Base-by-base conservation (phyloP, 2,329 filamentous ascomycete species). In the Alternaria dauci region DNA sequence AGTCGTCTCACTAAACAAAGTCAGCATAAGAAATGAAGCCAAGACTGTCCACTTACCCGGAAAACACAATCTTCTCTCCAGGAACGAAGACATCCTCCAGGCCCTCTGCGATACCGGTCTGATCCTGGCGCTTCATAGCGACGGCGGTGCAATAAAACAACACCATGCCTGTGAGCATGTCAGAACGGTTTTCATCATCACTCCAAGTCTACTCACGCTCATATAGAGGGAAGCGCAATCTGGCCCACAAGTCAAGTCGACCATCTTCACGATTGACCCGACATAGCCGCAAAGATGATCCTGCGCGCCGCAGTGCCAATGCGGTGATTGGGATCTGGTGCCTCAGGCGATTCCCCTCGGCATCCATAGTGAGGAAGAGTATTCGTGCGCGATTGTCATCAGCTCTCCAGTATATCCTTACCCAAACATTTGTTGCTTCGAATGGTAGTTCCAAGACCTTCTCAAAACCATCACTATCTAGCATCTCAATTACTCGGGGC, bases 61-160 rank as follows among this genome's bases (percentile, higher is more conserved):
- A 81, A 68, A 83, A 88, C 16, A 84, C 67, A 47, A 82, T 76
- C 46, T 79, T 76, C 54, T 78, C 77, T 25, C 75, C 74, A 11
- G 70, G 76, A n/a, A 87, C 76, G 63, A 85, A 83, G 56, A 81
- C 80, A 57, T 86, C 83, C 46, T 83, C 79, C 14, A 84, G 78
- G 3, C 73, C 71, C 20, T 72, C 73, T 30, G 79, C 76, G 5
- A 76, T 80, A 30, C 70, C 74, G 23, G 74, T 76, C 18, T 76
- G 72, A 68, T 88, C 86, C 67, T 88, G 86, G 8, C 82, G 81
- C 62, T 87, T 87, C 75, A 88, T 82, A 0, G 86, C 85, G 9
- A 87, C 72, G 56, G 87, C 83, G 0, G 83, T 84, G 62, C 81
- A 84, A 70, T 85, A 86, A 73, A 88, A 87, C 1, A 86, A 70